Evolutionary conservation across 225 moss, liverwort and hornwort genomes (phyloP), one percentile per base, ranked within the genome.

Genomic region (Marchantia polymorpha): DNA sequence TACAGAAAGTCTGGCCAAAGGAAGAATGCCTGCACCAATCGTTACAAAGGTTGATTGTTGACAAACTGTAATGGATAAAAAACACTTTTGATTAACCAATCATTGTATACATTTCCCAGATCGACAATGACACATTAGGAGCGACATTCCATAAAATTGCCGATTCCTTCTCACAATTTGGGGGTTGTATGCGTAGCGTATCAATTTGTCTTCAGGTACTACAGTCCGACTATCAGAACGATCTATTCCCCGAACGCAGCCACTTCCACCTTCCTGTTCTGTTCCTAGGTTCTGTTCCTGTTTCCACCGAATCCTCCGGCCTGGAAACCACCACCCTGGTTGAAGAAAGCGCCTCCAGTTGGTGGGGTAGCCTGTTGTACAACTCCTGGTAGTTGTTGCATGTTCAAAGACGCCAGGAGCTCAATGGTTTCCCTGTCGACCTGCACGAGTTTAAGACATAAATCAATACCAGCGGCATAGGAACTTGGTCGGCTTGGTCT

Each of bases 381-480:
- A 10, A 93, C 93, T 50, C 93, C 92, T 19, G 91, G 83, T 6
- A 94, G 90, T 79, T 96, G 90, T 52, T 91, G 86, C 94, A 96
- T 92, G 81, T 93, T 93, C 76, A 92, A 67, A 22, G 91, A 90
- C 15, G 87, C 82, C 70, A 96, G 72, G 71, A 96, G 85, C 74
- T 96, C 92, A 54, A 91, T 87, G 13, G 95, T 96, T 83, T 93
- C 91, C 81, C 86, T 82, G 72, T 94, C 92, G 29, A 96, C 91
- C 92, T 88, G 79, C 22, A 48, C 39, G 39, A 2, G 39, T 39
- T 39, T 39, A 39, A 39, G 3, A 39, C 39, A 56, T 8, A 56
- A 1, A 56, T 56, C 14, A 56, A 13, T 56, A 1, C 1, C 56
- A 56, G 9, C 56, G 9, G 2, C 19, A 6, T 8, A 56, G 13